These are phyloP conservation scores for Lipomyces chichibuensis DNA, from an alignment of 805 yeast genomes.

Conservation along the genomic window DNA sequence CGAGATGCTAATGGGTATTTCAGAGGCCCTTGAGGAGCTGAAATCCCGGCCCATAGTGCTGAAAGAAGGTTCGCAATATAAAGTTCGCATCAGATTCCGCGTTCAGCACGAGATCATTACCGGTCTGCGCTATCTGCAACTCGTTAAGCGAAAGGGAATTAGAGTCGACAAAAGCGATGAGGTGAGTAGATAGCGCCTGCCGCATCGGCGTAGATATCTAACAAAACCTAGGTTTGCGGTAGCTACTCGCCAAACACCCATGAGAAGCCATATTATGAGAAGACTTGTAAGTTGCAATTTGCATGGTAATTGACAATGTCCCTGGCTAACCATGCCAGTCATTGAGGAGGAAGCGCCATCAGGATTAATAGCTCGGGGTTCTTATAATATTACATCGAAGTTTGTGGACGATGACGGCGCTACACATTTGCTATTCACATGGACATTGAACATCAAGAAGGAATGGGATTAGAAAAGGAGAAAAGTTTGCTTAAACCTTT, in stretches of 20 bases:
- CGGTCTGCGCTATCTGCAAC: constrained; percentile 83
- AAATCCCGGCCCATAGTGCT: constrained; percentile 71
- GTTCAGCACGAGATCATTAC: constrained; percentile 91
- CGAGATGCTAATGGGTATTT: background rate
- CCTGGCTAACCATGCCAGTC: constrained; percentile 35
- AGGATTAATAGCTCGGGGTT: constrained; percentile 86
- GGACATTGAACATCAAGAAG: constrained; percentile 84
- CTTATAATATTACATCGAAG: constrained; percentile 76
- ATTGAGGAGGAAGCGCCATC: constrained; percentile 86
- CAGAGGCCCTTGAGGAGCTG: constrained; percentile 57
- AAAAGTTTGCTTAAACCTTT: background rate
- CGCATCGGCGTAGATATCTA: background rate
- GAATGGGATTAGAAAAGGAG: constrained; percentile 18
- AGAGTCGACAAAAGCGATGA: constrained; percentile 84
- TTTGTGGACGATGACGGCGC: constrained; percentile 85
- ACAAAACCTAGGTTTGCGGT: constrained; percentile 54
- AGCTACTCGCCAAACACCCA: constrained; percentile 86
- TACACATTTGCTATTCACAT: constrained; percentile 72
- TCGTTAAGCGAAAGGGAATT: constrained; percentile 83
- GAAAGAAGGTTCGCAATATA: constrained; percentile 77
- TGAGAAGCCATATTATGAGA: constrained; percentile 74
- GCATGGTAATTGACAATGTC: background rate
- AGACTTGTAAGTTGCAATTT: constrained; percentile 45
- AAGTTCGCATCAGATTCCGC: constrained; percentile 71
- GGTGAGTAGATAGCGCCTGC: constrained; percentile 47